Evolutionary conservation across 352 stramenopile species (phyloP), one percentile per base, ranked within the genome.

Genomic region (Thalassiosira mediterranea): DNA sequence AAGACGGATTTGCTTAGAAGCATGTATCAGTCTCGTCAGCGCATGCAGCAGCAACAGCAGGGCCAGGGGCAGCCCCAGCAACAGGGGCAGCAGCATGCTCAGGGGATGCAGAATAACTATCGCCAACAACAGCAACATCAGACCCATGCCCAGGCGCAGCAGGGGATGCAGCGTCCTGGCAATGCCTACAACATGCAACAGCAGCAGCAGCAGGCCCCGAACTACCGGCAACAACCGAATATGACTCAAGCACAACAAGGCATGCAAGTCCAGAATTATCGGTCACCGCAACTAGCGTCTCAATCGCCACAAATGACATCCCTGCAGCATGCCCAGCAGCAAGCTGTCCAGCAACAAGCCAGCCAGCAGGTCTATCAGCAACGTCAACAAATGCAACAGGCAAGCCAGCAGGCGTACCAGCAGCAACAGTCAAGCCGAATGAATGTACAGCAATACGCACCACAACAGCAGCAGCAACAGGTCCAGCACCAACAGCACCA

Each of bases 401-500:
- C 31, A 23, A 48, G 29, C 32, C 42, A 57, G 59, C 42, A 58
- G 26, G 2, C 29, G 17, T 37, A 61, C 1, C 59, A 60, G 21
- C 51, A 59, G n/a, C 61, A 71, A 23, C n/a, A 65, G 25, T 42
- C 48, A 32, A 61, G 15, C 26, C 32, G 63, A 11, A 29, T 42
- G 34, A 42, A 58, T 19, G 25, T 59, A 31, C 42, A 44, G 34
- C 52, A 64, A 37, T 42, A 42, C 34, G 15, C 23, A 13, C 52
- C 53, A 29, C 37, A 56, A n/a, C 29, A 52, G 13, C 64, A 58
- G 25, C 42, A 44, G 13, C 46, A 75, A 26, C 58, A 79, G 47
- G 8, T 47, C 7, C 4, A 1, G 10, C 49, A 61, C 23, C 26
- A 47, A 29, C 15, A 13, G 28, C 42, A 37, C 29, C 40, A 57